These are phyloP conservation scores for Monascus purpureus DNA, from an alignment of 495 filamentous ascomycete species.

Conservation along the genomic window DNA sequence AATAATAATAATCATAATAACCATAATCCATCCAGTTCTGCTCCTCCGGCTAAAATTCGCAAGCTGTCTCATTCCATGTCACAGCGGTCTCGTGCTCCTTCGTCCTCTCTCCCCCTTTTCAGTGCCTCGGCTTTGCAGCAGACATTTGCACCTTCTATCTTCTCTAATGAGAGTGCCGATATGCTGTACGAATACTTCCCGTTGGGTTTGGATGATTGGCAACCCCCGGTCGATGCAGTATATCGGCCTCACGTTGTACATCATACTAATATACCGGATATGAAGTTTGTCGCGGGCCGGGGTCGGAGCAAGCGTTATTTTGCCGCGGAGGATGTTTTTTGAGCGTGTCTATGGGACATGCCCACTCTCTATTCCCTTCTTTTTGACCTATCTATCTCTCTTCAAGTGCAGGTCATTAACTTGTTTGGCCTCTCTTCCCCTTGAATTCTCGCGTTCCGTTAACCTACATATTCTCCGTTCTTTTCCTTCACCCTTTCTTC, in stretches of 20 bases:
- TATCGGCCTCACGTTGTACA: slow-evolving; percentile 90
- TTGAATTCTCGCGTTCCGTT: no score
- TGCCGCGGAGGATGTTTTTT: slow-evolving; percentile 47
- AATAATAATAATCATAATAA: no score
- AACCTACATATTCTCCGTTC: no score
- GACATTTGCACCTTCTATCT: slow-evolving; percentile 25
- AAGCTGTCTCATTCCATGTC: slow-evolving; percentile 26
- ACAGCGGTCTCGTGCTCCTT: slow-evolving; percentile 16
- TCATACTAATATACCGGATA: slow-evolving; percentile 68
- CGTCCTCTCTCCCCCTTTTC: slow-evolving; percentile 21
- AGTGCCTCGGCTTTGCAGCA: slow-evolving; percentile 26
- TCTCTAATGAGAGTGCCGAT: slow-evolving; percentile 56
- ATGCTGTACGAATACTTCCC: slow-evolving; percentile 87
- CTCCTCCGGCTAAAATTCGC: slow-evolving; percentile 30
- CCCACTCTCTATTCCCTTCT: slow-evolving; percentile 5
- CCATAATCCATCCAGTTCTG: no score
- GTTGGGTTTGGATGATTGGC: slow-evolving; percentile 79
- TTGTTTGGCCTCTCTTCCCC: no score
- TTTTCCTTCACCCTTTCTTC: no score
- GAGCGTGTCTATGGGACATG: slow-evolving; percentile 1
- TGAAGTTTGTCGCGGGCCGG: slow-evolving; percentile 54
- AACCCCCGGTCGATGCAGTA: slow-evolving; percentile 80
- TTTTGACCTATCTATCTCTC: no score
- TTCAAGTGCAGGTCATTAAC: not conserved
- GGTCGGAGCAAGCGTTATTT: slow-evolving; percentile 74